Conservation (phyloP, 768 basidiomycete species). For the Coprinopsis sp. region DNA sequence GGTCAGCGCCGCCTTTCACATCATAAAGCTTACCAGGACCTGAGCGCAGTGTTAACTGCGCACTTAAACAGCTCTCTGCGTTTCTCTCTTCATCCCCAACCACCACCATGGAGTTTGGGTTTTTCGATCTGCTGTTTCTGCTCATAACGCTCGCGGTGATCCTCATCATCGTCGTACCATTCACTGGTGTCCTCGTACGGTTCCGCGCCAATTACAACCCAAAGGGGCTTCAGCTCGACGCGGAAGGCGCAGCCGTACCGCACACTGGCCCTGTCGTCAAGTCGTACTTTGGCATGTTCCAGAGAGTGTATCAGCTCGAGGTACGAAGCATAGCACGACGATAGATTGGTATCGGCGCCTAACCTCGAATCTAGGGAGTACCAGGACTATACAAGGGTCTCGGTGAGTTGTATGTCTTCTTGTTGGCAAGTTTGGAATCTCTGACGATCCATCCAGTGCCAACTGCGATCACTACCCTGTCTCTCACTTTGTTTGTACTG, state of each 20-base stretch:
- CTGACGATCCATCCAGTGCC: slow-evolving; percentile 30
- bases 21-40: background rate
- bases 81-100: slow-evolving; percentile 9
- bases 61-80: slow-evolving; percentile 3
- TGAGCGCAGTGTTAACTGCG: slow-evolving; percentile 1
- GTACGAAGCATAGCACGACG: slow-evolving; percentile 30
- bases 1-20: too few species aligned
- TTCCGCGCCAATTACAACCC: slow-evolving; percentile 85
- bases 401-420: slow-evolving; percentile 31
- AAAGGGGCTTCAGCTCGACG: slow-evolving; percentile 75
- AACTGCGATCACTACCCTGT: slow-evolving; percentile 41
- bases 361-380: slow-evolving; percentile 43
- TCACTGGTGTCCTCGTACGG: slow-evolving; percentile 67
- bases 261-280: slow-evolving; percentile 76
- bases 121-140: slow-evolving; percentile 36
- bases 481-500: slow-evolving; percentile 55
- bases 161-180: slow-evolving; percentile 53
- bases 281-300: slow-evolving; percentile 71
- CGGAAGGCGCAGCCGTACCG: slow-evolving; percentile 69
- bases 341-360: background rate
- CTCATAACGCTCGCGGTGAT: slow-evolving; percentile 45
- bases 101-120: slow-evolving; percentile 25
- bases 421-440: background rate
- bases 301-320: slow-evolving; percentile 68
- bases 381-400: slow-evolving; percentile 78